Base-by-base conservation (phyloP, 257 asterid species). In the Jacaranda copaia region DNA sequence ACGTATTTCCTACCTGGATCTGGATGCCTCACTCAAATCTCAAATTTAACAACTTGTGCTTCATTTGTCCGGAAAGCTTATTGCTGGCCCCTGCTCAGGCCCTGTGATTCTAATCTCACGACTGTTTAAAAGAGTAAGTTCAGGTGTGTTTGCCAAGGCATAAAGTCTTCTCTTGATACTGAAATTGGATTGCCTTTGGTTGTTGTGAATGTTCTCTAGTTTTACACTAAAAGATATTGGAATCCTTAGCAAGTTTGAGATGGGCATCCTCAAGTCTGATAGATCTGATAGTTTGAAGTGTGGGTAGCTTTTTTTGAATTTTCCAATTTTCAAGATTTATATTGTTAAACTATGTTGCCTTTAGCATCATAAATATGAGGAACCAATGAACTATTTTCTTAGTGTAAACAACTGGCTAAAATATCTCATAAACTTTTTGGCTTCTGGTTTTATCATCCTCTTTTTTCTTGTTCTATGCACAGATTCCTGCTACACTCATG, bases 191-290 rank as follows among this genome's bases (percentile, higher is more conserved):
- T 25, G 32, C 61, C 39, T 19, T 49, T 42, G 48, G 20, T 48
- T 13, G 9, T 59, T n/a, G 11, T 18, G 25, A 73, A 9, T 43
- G 25, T 13, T 40, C 43, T 19, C 53, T 19, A 5, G 46, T 45
- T 73, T 25, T 42, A n/a, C 38, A 12, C 42, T 11, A 15, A 38
- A 6, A 25, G 43, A 49, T 48, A 18, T 11, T 39, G 36, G 20
- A 68, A 39, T 12, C 43, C 40, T 51, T 51, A 18, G 53, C 49
- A 63, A 36, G 38, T 49, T 51, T 63, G 64, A 63, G 65, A 74
- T 43, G 9, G 64, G n/a, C 25, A 5, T 35, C 10, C 36, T 59
- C 36, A 39, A 5, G 73, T 73, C 70, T 46, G 64, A n/a, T 59
- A 6, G 56, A 25, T 42, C 46, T 35, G 8, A 43, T 8, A 8